Evolutionary conservation across 1,284 basidiomycete genomes (phyloP).

Genomic region (Malassezia arunalokei): DNA sequence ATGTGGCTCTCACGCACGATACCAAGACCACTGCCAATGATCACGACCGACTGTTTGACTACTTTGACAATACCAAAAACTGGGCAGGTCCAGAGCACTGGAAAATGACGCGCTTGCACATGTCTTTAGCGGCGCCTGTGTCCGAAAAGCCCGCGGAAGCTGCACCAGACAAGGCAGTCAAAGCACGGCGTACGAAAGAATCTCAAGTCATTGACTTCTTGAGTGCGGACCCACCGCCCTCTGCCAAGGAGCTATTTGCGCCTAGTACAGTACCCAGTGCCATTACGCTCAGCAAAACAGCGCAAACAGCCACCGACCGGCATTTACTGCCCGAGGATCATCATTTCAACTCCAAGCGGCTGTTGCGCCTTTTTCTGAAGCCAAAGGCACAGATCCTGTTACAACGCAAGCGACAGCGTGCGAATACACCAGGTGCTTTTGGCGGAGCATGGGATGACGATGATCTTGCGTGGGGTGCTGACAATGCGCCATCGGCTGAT

Average conservation of each 20-base stretch:
- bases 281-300: slow-evolving; percentile 48
- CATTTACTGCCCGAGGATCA: slow-evolving; percentile 87
- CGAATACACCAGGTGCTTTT: slow-evolving; percentile 52
- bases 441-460: slow-evolving; percentile 45
- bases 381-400: slow-evolving; percentile 48
- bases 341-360: slow-evolving; percentile 81
- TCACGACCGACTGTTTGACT: slow-evolving; percentile 57
- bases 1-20: slow-evolving; percentile 10
- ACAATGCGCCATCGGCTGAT: slow-evolving; percentile 48
- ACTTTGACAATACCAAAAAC: slow-evolving; percentile 86
- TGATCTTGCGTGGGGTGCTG: slow-evolving; percentile 15
- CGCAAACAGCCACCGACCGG: slow-evolving; percentile 50
- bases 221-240: slow-evolving; percentile 53
- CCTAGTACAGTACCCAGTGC: slow-evolving; percentile 30
- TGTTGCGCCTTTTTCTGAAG: slow-evolving; percentile 86
- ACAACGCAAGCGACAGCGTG: slow-evolving; percentile 56
- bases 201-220: slow-evolving; percentile 79
- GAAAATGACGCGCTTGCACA: slow-evolving; percentile 55
- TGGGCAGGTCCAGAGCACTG: slow-evolving; percentile 99
- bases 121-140: neutral
- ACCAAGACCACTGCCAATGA: slow-evolving; percentile 29
- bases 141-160: neutral
- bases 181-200: slow-evolving; percentile 50
- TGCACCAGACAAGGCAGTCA: neutral
- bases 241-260: slow-evolving; percentile 66